Evolutionary conservation across 345 rosid genomes (phyloP).

Genomic region (Gossypium herbaceum): DNA sequence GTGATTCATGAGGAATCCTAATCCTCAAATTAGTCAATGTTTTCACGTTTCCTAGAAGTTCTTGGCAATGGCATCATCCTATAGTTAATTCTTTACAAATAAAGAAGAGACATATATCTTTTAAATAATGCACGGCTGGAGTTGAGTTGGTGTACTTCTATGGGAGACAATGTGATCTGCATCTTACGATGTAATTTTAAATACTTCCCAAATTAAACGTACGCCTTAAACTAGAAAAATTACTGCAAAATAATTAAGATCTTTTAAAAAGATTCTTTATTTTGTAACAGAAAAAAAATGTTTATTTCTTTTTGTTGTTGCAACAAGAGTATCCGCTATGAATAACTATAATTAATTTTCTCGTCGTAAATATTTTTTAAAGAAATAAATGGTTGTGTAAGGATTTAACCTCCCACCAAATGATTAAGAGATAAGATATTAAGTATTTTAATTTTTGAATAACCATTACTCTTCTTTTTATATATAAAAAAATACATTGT

Average conservation of each 20-base stretch:
- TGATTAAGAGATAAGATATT: no score
- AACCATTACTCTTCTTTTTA: no score
- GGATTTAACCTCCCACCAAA: no score
- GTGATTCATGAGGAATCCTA: not conserved
- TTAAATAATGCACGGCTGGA: not conserved
- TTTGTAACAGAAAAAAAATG: no score
- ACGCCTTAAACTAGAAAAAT: not conserved
- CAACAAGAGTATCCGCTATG: rapidly evolving
- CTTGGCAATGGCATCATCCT: not conserved
- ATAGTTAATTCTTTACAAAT: not conserved
- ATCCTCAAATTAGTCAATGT: not conserved
- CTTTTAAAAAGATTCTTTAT: no score
- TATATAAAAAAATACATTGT: no score
- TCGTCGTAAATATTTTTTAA: no score
- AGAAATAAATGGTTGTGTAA: no score
- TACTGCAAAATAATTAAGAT: no score
- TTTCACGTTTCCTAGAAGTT: not conserved
- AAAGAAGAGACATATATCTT: not conserved
- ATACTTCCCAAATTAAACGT: not conserved
- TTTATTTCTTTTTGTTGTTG: no score
- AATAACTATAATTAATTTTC: no score
- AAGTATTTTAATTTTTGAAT: no score
- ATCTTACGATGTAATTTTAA: not conserved
- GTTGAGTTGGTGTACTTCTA: not conserved
- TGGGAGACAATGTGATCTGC: not conserved